phyloP scores from a whole-genome alignment of 257 asterid species.

The Gentiana dahurica region DNA sequence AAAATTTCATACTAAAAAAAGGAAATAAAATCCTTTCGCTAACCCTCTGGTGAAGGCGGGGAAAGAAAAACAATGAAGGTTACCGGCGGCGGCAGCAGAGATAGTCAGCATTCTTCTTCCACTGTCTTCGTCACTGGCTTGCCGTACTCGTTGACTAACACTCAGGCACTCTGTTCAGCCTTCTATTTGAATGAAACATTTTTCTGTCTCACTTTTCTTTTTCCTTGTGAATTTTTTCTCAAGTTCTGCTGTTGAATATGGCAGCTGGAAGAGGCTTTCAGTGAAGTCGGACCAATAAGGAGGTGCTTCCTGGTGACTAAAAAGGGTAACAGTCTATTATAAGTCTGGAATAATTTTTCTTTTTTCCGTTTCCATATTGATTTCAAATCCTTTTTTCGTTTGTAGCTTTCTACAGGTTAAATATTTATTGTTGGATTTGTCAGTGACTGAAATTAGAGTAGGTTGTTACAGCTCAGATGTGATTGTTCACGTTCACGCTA shows the following conservation, averaged over 20 bases:
- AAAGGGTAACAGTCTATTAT: constrained; percentile 37
- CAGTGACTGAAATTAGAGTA: background rate
- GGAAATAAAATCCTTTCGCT: no score
- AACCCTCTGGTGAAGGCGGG: constrained; percentile 23
- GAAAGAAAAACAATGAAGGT: constrained; percentile 37
- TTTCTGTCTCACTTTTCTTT: background rate
- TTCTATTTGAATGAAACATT: background rate
- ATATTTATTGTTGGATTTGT: no score
- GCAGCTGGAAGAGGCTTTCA: constrained; percentile 81
- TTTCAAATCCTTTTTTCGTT: no score
- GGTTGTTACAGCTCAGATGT: background rate
- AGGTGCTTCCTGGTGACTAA: constrained; percentile 82
- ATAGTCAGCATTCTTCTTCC: constrained; percentile 52
- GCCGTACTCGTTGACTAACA: constrained; percentile 61
- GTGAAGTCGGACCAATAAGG: constrained; percentile 91
- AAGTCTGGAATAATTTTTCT: no score
- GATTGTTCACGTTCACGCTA: background rate
- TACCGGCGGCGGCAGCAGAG: constrained; percentile 24
- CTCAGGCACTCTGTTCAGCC: constrained; percentile 35
- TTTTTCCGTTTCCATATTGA: no score
- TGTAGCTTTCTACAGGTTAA: no score
- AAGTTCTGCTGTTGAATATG: constrained; percentile 4
- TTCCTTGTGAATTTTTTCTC: background rate
- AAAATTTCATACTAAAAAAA: no score
- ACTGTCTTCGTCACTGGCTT: constrained; percentile 73